Evolutionary conservation across 1,139 yeast species (phyloP).

Genomic region (Pichia sp.): DNA sequence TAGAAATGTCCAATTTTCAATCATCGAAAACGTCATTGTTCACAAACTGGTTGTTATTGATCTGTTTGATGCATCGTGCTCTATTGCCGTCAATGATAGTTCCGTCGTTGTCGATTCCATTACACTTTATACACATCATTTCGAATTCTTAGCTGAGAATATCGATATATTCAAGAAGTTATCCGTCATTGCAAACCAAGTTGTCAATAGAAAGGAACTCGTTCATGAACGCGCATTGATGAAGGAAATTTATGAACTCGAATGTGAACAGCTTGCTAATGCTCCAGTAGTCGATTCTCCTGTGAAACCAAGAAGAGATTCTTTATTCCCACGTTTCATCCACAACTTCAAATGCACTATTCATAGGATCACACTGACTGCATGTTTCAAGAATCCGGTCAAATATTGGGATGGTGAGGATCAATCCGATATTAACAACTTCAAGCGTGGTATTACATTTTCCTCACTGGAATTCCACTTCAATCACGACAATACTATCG

Average conservation of each 20-base stretch:
- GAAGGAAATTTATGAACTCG: neutral
- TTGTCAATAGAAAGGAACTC: constrained; percentile 2
- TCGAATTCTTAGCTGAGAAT: constrained; percentile 23
- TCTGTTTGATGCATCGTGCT: constrained; percentile 16
- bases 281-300: neutral
- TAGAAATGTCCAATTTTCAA: constrained; percentile 23
- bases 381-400: constrained; percentile 31
- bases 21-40: constrained; percentile 14
- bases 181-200: constrained; percentile 10
- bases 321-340: constrained; percentile 18
- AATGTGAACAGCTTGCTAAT: neutral
- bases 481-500: constrained; percentile 16
- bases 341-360: constrained; percentile 17
- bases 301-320: neutral
- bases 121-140: constrained; percentile 13
- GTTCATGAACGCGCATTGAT: neutral
- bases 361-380: constrained; percentile 19
- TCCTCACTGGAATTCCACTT: constrained; percentile 5
- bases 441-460: constrained; percentile 27
- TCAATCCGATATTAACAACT: constrained; percentile 28
- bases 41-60: constrained; percentile 21
- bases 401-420: constrained; percentile 29
- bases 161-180: constrained; percentile 23
- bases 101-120: constrained; percentile 14
- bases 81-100: constrained; percentile 13